phyloP scores from a whole-genome alignment of 257 asterid genomes.

The Lithospermum erythrorhizon region DNA sequence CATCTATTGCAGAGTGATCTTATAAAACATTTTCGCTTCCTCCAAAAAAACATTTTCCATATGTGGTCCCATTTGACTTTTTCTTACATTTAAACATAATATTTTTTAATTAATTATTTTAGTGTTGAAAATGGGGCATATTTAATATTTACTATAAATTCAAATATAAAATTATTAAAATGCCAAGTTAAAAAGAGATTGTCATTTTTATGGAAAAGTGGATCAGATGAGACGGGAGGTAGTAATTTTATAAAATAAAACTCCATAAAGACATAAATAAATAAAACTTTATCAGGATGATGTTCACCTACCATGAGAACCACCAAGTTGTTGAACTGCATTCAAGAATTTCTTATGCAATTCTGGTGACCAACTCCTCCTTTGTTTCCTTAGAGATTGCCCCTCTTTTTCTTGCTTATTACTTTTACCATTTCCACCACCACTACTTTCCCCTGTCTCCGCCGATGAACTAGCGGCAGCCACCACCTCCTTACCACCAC shows the following conservation, averaged over 20 bases:
- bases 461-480: constrained; percentile 47
- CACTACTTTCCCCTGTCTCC: constrained; percentile 28
- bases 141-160: too few species aligned
- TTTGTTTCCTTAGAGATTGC: constrained; percentile 40
- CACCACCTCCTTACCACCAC: constrained; percentile 14
- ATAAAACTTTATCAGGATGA: background rate
- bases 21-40: too few species aligned
- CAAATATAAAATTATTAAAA: background rate
- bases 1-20: too few species aligned
- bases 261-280: too few species aligned
- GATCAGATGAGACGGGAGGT: too few species aligned
- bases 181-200: background rate
- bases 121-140: too few species aligned
- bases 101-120: too few species aligned
- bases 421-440: constrained; percentile 11
- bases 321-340: constrained; percentile 74
- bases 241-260: too few species aligned
- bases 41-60: too few species aligned
- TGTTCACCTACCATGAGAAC: constrained; percentile 49
- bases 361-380: constrained; percentile 80
- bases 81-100: too few species aligned
- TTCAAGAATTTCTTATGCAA: constrained; percentile 52
- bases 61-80: too few species aligned
- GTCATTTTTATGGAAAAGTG: too few species aligned
- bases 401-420: constrained; percentile 37